Base-by-base conservation (phyloP, 495 filamentous ascomycete genomes). In the Talaromyces proteolyticus region DNA sequence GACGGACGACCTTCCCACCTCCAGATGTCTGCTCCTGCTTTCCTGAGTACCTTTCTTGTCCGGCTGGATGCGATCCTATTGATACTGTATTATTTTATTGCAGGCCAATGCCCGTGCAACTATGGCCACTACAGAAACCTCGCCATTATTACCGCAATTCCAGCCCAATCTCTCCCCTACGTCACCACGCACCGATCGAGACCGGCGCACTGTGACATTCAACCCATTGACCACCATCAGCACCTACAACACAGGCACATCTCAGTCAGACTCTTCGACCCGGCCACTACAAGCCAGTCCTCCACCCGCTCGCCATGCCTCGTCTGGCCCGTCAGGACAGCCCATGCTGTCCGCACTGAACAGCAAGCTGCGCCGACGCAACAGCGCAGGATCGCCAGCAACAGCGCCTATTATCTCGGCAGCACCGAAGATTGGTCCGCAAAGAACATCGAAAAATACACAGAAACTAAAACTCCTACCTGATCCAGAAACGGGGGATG, bases 391-490 rank as follows among this genome's bases (percentile, higher is more conserved):
- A 23, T 79, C 88, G 51, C 76, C 83, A 6, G 67, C 75, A 7
- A 61, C 66, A 23, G 52, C 76, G 4, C 49, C 66, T 7, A 59
- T 59, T 18, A 66, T 73, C 7, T 61, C 75, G 6, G 53, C 73
- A 3, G 68, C 77, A 6, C 71, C 84, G 8, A 98, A 98, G 70
- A 91, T 96, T 47, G 93, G 93, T 3, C 90, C 94, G 6, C 93
- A 97, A 57, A 72, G 93, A 63, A 97, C 91, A 39, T 95, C 90
- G 23, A 93, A 95, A 64, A 96, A 87, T 49, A 88, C 89, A 1
- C 89, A 97, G 72, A 98, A 98, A 67, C 76, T 98, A 45, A 98
- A 98, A 67, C 76, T 97, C 14, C 71, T 98, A 8, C 93, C 93
- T 3, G 89, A 92, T 58, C 91, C 94, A 2, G 88, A 92, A 38